Conservation (phyloP, 257 asterid genomes). For the Petunia secreta region DNA sequence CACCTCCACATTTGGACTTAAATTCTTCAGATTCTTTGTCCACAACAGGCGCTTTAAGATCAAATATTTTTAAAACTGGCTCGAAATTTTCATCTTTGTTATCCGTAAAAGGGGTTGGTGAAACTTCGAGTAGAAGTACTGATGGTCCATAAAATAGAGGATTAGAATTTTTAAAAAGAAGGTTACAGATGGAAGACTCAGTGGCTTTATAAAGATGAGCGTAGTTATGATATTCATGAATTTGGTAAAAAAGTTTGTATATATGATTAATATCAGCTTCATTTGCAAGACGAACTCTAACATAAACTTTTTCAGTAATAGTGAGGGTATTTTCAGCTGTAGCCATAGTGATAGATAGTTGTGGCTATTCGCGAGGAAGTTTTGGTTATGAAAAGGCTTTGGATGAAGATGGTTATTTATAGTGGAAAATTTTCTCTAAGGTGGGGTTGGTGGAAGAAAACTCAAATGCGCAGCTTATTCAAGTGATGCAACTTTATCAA, state of each 20-base stretch:
- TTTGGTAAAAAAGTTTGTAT: constrained; percentile 28
- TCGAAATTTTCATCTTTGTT: background rate
- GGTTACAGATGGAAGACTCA: constrained; percentile 23
- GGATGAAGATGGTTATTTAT: constrained; percentile 1
- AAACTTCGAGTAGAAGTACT: constrained; percentile 25
- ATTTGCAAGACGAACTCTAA: constrained; percentile 27
- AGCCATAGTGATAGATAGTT: background rate
- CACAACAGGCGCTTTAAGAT: constrained; percentile 1
- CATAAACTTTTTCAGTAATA: constrained; percentile 19
- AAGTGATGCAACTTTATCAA: background rate
- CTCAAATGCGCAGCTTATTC: background rate
- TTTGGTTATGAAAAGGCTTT: background rate
- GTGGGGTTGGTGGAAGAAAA: background rate
- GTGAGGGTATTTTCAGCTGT: background rate
- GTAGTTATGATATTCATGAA: constrained; percentile 15
- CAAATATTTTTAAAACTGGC: constrained; percentile 5
- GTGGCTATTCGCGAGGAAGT: background rate
- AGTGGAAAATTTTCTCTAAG: background rate
- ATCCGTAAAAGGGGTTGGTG: constrained; percentile 1
- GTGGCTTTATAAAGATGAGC: constrained; percentile 28
- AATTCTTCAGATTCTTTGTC: constrained; percentile 21
- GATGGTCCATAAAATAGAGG: constrained; percentile 26
- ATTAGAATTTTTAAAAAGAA: constrained; percentile 26
- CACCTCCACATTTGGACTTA: constrained; percentile 18
- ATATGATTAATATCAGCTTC: constrained; percentile 24